Evolutionary conservation across 345 rosid genomes (phyloP).

Genomic region (Corchorus capsularis): DNA sequence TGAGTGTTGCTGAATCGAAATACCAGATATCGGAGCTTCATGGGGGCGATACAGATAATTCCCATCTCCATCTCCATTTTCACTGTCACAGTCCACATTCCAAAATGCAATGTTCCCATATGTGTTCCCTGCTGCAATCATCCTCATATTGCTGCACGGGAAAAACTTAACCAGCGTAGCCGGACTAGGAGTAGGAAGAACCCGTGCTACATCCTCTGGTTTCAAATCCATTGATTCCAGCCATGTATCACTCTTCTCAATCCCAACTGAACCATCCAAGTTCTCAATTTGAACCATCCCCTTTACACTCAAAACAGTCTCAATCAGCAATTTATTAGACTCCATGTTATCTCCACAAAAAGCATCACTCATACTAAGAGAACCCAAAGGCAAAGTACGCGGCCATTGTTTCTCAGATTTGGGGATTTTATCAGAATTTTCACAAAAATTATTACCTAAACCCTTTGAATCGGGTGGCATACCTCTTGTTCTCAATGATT

Average conservation of each 20-base stretch:
- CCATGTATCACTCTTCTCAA: constrained; percentile 34
- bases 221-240: constrained; percentile 49
- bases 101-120: constrained; percentile 72
- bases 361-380: constrained; percentile 52
- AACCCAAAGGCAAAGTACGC: constrained; percentile 31
- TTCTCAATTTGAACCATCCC: constrained; percentile 22
- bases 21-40: constrained; percentile 57
- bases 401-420: constrained; percentile 28
- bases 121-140: constrained; percentile 72
- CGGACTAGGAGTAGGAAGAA: constrained; percentile 50
- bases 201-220: constrained; percentile 60
- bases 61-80: constrained; percentile 55
- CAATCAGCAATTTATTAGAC: constrained; percentile 38
- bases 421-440: background rate
- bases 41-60: constrained; percentile 62
- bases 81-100: constrained; percentile 53
- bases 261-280: constrained; percentile 27
- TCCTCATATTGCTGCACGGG: constrained; percentile 54
- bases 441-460: constrained; percentile 32
- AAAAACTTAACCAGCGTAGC: constrained; percentile 55
- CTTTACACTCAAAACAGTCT: constrained; percentile 33
- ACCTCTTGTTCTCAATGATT: constrained; percentile 70
- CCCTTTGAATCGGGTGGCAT: constrained; percentile 60
- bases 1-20: constrained; percentile 55
- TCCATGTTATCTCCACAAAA: constrained; percentile 31